phyloP scores from a whole-genome alignment of 768 basidiomycete species.

The Podaxis sp. region DNA sequence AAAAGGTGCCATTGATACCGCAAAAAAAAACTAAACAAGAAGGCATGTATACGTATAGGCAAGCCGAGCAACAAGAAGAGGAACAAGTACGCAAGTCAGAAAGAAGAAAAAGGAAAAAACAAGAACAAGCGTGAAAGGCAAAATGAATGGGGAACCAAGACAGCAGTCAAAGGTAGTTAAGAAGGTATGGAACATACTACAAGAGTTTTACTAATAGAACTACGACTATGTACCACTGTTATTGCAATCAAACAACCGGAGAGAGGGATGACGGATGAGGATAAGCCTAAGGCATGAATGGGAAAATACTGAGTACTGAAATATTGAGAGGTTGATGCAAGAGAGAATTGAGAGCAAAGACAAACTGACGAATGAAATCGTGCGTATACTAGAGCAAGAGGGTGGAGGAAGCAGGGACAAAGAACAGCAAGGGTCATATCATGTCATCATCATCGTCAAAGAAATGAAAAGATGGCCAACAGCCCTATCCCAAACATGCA shows the following conservation, averaged over 20 bases:
- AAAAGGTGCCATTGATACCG: background rate
- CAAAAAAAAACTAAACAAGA: background rate
- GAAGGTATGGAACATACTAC: slow-evolving; percentile 18
- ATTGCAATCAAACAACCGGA: slow-evolving; percentile 15
- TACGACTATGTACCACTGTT: slow-evolving; percentile 13
- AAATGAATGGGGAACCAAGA: slow-evolving; percentile 9
- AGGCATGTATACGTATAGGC: background rate
- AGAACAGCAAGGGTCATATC: slow-evolving; percentile 16
- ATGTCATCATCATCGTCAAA: slow-evolving; percentile 13
- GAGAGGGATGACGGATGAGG: slow-evolving; percentile 12
- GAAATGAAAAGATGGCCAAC: slow-evolving; percentile 19
- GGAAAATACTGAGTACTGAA: slow-evolving; percentile 2
- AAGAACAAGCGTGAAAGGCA: slow-evolving; percentile 17
- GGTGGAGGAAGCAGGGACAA: background rate
- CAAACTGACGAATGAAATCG: slow-evolving; percentile 16
- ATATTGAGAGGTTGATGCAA: slow-evolving; percentile 7
- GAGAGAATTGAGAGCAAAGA: slow-evolving; percentile 10
- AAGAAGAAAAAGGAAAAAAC: slow-evolving; percentile 22
- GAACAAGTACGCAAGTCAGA: slow-evolving; percentile 18
- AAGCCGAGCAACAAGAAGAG: slow-evolving; percentile 15
- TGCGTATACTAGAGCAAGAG: slow-evolving; percentile 5
- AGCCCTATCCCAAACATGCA: slow-evolving; percentile 3
- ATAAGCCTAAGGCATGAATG: background rate
- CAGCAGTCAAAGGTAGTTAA: slow-evolving; percentile 20
- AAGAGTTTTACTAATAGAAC: slow-evolving; percentile 13